Evolutionary conservation across 768 basidiomycete genomes (phyloP), one percentile per base, ranked within the genome.

Genomic region (Auriscalpium orientale): DNA sequence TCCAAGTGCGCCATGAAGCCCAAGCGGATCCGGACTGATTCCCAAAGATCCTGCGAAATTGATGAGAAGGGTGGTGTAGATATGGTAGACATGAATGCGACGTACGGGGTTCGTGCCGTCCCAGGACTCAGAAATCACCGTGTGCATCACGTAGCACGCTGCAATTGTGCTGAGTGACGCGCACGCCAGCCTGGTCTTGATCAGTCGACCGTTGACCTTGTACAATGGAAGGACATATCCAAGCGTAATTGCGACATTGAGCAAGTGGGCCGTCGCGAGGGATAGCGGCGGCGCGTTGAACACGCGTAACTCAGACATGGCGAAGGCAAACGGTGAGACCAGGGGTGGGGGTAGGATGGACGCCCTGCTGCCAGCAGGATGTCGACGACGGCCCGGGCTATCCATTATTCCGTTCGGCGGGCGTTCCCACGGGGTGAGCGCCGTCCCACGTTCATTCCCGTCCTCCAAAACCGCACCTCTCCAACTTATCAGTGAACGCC

Each of bases 191-290:
- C 95, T 77, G 6, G 88, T 85, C n/a, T 78, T 76, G 58, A 98
- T 93, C 6, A 95, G 38, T 66, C 68, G 56, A 53, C 58, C 51
- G 35, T 55, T 58, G 67, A 46, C 12, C 15, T 38, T 72, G 70
- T 95, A 95, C 40, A 95, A 75, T 7, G 87, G 88, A 12, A 87
- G 89, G 51, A 97, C 91, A 64, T 95, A 97, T 52, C 77, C 76
- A 20, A 72, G 57, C 2, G 82, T 82, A 63, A 92, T 82, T 49
- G 78, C 64, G 6, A 80, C 67, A 2, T 87, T 82, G 16, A 87
- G 69, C 2, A 74, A 46, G 61, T 88, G 83, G 2, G 85, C 78
- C 11, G 58, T 58, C 13, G 48, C 52, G 8, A 66, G 28, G 13
- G 66, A 56, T 20, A 70, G 57, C 9, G 62, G 60, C 10, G 67